phyloP scores from a whole-genome alignment of 2,329 filamentous ascomycete genomes.

The Talaromyces albobiverticillius region DNA sequence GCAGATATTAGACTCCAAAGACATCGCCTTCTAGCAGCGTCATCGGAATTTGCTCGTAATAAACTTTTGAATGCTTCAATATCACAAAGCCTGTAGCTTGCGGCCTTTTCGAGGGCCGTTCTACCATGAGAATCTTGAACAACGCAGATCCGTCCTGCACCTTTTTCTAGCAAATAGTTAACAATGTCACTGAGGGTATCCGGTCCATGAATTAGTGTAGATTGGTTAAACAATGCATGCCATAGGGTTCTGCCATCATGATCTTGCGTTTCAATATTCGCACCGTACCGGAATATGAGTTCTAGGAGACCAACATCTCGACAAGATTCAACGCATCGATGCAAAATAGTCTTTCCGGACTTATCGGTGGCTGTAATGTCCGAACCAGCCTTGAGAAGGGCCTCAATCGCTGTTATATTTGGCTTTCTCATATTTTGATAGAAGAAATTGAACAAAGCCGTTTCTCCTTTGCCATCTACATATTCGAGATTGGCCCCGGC shows the following conservation, averaged over 20 bases:
- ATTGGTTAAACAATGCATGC: neutral
- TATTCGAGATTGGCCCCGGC: neutral
- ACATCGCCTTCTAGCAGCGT: neutral
- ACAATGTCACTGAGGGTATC: neutral
- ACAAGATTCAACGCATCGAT: neutral
- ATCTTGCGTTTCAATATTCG: neutral
- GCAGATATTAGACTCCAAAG: neutral
- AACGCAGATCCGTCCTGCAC: neutral
- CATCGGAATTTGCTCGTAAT: neutral
- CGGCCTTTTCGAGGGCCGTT: neutral
- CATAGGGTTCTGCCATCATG: neutral
- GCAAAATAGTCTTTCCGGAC: neutral
- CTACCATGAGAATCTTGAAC: neutral
- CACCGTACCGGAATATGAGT: neutral
- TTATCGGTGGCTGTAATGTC: neutral
- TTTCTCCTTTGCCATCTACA: neutral
- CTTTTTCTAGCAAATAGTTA: neutral
- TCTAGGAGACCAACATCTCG: neutral
- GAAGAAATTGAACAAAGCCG: neutral
- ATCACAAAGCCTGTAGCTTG: neutral
- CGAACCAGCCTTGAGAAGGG: neutral
- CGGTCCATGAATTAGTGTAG: neutral
- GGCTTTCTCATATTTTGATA: neutral
- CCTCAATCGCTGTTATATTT: neutral
- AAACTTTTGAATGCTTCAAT: neutral